These are phyloP conservation scores for Tricholoma sp. DNA, from an alignment of 768 basidiomycete genomes.

Conservation along the genomic window DNA sequence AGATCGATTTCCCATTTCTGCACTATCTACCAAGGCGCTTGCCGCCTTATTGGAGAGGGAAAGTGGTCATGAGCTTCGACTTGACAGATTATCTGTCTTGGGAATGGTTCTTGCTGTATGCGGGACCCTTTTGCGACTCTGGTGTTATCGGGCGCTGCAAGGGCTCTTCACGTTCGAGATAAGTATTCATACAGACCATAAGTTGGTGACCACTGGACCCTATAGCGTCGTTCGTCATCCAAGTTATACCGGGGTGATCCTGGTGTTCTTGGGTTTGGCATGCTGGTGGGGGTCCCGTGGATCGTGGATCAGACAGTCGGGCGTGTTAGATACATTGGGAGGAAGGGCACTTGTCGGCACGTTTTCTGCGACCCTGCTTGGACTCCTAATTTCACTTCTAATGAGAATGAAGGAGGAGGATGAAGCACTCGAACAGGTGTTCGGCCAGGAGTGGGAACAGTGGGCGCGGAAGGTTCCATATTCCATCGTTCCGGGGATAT, in stretches of 20 bases:
- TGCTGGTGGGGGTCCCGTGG: not conserved
- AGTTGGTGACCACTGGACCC: slow-evolving; percentile 32
- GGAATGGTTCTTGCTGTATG: slow-evolving; percentile 21
- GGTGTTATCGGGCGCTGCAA: slow-evolving; percentile 33
- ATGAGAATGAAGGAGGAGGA: not conserved
- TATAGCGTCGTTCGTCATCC: slow-evolving; percentile 39
- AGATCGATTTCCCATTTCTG: not conserved
- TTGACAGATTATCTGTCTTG: slow-evolving; percentile 23
- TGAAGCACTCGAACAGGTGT: slow-evolving; percentile 17
- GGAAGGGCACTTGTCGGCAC: not conserved
- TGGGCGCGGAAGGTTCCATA: slow-evolving; percentile 24
- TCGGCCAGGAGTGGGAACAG: slow-evolving; percentile 26
- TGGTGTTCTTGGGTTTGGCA: not conserved
- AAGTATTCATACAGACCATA: slow-evolving; percentile 28
- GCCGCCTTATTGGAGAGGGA: not conserved
- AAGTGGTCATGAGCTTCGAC: not conserved
- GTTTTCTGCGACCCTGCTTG: not conserved
- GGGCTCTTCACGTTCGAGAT: slow-evolving; percentile 35
- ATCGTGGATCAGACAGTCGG: not conserved
- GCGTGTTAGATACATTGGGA: not conserved
- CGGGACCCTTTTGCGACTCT: slow-evolving; percentile 29
- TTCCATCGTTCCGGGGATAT: slow-evolving; percentile 20
- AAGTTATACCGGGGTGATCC: slow-evolving; percentile 18
- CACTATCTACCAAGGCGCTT: not conserved
- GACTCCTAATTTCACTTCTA: not conserved